phyloP scores from a whole-genome alignment of 176 grass and related monocot genomes.

The Tillandsia leiboldiana region DNA sequence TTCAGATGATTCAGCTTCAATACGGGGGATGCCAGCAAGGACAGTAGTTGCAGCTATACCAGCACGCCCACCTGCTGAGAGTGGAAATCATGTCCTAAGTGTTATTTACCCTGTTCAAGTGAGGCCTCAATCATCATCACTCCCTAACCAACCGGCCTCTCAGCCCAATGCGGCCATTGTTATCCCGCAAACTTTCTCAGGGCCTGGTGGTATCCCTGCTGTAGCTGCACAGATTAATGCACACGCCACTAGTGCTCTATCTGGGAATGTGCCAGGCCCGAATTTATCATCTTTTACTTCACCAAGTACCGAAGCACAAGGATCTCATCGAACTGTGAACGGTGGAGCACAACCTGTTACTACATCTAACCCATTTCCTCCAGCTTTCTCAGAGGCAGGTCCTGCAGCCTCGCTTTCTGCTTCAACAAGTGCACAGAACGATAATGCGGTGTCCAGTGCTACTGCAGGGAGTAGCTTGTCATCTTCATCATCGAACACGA shows the following conservation, averaged over 20 bases:
- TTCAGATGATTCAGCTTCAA: conserved; percentile 30
- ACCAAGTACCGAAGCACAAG: conserved; percentile 27
- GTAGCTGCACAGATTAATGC: conserved; percentile 46
- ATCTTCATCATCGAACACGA: neutral
- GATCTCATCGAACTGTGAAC: conserved; percentile 19
- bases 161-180: conserved; percentile 28
- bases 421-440: conserved; percentile 10
- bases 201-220: conserved; percentile 40
- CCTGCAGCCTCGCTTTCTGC: neutral
- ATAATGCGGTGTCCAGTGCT: conserved; percentile 16
- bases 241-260: conserved; percentile 36
- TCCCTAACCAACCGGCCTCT: conserved; percentile 19
- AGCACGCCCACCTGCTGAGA: conserved; percentile 34
- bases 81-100: conserved; percentile 47
- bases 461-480: conserved; percentile 1
- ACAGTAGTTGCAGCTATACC: conserved; percentile 61
- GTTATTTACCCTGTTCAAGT: conserved; percentile 73
- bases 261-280: conserved; percentile 20
- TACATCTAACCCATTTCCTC: neutral
- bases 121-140: conserved; percentile 38
- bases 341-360: conserved; percentile 15
- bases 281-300: conserved; percentile 17
- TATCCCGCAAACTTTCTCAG: conserved; percentile 42
- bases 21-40: conserved; percentile 53
- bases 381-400: neutral